Percentiles rank a stretch among this genome's conserved stretches.
Conservation (phyloP, 1,284 basidiomycete species). For the Rhizoctonia solani region DNA sequence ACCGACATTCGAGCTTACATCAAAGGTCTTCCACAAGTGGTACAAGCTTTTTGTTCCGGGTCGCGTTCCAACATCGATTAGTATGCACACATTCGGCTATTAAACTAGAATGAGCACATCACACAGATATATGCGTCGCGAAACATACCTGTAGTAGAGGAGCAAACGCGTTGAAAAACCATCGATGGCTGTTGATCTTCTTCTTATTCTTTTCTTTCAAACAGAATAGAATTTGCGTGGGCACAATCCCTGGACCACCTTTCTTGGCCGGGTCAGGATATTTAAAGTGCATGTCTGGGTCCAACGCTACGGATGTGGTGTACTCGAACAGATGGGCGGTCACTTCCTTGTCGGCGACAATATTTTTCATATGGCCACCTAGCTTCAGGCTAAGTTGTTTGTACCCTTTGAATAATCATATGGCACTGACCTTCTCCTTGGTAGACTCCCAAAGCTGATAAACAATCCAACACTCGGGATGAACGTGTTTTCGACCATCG, state of each 20-base stretch:
- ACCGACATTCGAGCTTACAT: slow-evolving; percentile 88
- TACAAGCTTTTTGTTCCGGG: slow-evolving; percentile 87
- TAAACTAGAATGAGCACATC: slow-evolving; percentile 22
- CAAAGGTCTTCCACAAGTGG: slow-evolving; percentile 94
- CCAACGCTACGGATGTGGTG: slow-evolving; percentile 88
- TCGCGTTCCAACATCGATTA: slow-evolving; percentile 92
- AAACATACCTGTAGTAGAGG: slow-evolving; percentile 65
- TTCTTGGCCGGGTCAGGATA: slow-evolving; percentile 94
- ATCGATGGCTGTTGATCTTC: slow-evolving; percentile 95
- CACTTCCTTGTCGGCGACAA: slow-evolving; percentile 84
- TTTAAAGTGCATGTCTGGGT: slow-evolving; percentile 87
- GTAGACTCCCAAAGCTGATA: slow-evolving; percentile 79
- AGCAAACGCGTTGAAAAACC: slow-evolving; percentile 94
- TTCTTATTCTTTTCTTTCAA: slow-evolving; percentile 96
- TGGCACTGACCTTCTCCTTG: slow-evolving; percentile 51
- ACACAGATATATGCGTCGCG: neutral
- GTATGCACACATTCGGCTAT: slow-evolving; percentile 84
- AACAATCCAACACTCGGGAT: slow-evolving; percentile 77
- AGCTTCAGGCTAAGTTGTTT: neutral
- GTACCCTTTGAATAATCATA: slow-evolving; percentile 30
- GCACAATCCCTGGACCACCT: slow-evolving; percentile 71
- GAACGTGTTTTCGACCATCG: slow-evolving; percentile 90
- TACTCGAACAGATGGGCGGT: slow-evolving; percentile 96
- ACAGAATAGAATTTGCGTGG: slow-evolving; percentile 57
- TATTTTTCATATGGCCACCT: slow-evolving; percentile 74